Base-by-base conservation (phyloP, 306 rosid genomes). In the Dalbergia oliveri region DNA sequence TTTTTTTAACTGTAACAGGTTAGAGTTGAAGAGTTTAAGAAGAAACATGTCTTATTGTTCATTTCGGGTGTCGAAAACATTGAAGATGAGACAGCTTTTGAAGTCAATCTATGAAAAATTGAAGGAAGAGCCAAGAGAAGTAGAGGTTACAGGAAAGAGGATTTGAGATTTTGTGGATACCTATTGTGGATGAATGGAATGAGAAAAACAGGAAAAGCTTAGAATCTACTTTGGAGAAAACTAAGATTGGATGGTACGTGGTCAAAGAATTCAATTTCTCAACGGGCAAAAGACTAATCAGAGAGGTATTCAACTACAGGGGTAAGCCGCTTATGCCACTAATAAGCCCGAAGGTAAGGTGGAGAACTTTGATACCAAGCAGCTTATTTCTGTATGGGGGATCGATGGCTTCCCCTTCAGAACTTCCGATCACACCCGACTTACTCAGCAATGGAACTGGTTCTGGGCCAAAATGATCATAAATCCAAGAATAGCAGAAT, bases 81-180 rank as follows among this genome's bases (percentile, higher is more conserved):
- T 0, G 9, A 43, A 8, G 83, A 83, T 0, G 86, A 83, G 53
- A 59, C 43, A 45, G n/a, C 80, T 83, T 14, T 11, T 83, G 4
- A 35, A 66, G 5, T 47, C 71, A 14, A 65, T 83, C 71, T 2
- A 47, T 26, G 64, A 72, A 0, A 75, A 60, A 1, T 6, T 83
- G 50, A 57, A 57, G 50, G 79, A 47, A 14, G 77, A 72, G 0
- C 76, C 83, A 16, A 31, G 11, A 45, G 76, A 71, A 34, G 76
- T 83, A 12, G 77, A 78, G 45, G 76, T 0, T 83, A 77, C 8
- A 57, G 14, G 26, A 78, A 60, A 47, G 76, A 72, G 11, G 80
- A 83, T 70, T 83, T 78, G 72, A 47, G 76, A 72, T 83, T 43
- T 18, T 78, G 33, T 83, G 79, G 86, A 67, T 78, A 16, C 86